Base-by-base conservation (phyloP, 345 rosid genomes). In the Gossypium arboreum region DNA sequence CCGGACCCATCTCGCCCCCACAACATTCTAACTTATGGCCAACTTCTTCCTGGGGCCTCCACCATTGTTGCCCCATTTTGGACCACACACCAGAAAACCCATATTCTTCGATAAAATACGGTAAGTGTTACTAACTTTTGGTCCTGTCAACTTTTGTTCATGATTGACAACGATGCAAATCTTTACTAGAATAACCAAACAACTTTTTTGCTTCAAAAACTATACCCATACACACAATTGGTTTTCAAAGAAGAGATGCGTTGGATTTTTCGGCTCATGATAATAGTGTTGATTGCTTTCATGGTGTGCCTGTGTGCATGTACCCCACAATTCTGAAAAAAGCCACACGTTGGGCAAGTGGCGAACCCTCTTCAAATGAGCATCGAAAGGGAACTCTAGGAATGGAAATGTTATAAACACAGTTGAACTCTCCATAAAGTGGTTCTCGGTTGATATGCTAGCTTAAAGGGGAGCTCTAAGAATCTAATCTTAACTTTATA, bases 1-100 rank as follows among this genome's bases (percentile, higher is more conserved):
- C 71, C 7, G 25, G 51, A 41, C 51, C 69, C 51, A n/a, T 41
- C 15, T n/a, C 27, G 25, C 11, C 56, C 57, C 16, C 56, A 51
- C 56, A 17, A 22, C 34, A 24, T 12, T 12, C 15, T 22, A 67
- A 48, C 41, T 47, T 7, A 48, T 68, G 43, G 56, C 20, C 20
- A 68, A 41, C 27, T n/a, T 41, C 69, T 41, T 69, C 24, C 59
- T 69, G 73, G 73, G 59, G n/a, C 73, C 73, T 47, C 39, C 59
- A 25, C 59, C 73, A 50, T 27, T 16, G 44, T 51, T 69, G 73
- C 24, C 44, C 15, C 0, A 16, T 50, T 50, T 50, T 27, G 13
- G 57, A 50, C 73, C 73, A 69, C 73, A 54, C 13, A 22, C 22
- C 2, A 57, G 7, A 68, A 64, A 39, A 50, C 25, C 15, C 55